Conservation (phyloP, 1,284 basidiomycete species). For the Cutaneotrichosporon mucoides region DNA sequence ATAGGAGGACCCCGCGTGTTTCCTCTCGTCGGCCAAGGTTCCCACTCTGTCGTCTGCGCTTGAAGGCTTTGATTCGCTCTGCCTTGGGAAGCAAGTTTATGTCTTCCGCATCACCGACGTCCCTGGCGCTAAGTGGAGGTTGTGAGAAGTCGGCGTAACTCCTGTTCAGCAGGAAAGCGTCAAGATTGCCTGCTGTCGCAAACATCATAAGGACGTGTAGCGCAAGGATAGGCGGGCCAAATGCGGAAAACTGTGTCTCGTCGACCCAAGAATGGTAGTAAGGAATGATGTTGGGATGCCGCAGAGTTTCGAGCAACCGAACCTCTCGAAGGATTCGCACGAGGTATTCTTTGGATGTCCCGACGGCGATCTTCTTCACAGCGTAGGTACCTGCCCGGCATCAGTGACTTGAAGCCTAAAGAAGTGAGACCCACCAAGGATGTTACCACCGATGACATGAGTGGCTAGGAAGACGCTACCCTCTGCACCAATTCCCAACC, state of each 20-base stretch:
- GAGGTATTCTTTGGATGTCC: slow-evolving; percentile 77
- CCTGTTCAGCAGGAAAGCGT: slow-evolving; percentile 76
- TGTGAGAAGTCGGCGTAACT: slow-evolving; percentile 16
- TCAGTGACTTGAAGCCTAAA: slow-evolving; percentile 12
- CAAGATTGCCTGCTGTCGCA: slow-evolving; percentile 78
- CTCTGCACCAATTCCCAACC: slow-evolving; percentile 86
- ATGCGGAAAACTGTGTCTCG: slow-evolving; percentile 69
- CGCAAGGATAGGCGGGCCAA: slow-evolving; percentile 76
- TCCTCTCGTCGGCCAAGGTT: slow-evolving; percentile 35
- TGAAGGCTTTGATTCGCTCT: slow-evolving; percentile 58
- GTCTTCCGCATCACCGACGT: slow-evolving; percentile 35
- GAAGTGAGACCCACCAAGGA: slow-evolving; percentile 25
- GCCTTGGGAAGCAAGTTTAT: slow-evolving; percentile 57
- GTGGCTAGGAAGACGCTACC: slow-evolving; percentile 65
- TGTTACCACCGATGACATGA: slow-evolving; percentile 38
- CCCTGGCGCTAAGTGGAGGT: slow-evolving; percentile 22
- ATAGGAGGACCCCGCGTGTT: slow-evolving; percentile 64
- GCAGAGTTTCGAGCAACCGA: slow-evolving; percentile 74
- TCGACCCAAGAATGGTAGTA: slow-evolving; percentile 97
- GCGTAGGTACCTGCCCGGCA: slow-evolving; percentile 58
- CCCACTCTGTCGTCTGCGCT: slow-evolving; percentile 30
- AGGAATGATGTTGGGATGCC: slow-evolving; percentile 87
- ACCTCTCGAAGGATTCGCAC: slow-evolving; percentile 77
- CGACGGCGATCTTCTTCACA: slow-evolving; percentile 92
- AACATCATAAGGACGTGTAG: slow-evolving; percentile 88